Conservation (phyloP, 129 eudicot genomes). For the Artemisia tridentata region DNA sequence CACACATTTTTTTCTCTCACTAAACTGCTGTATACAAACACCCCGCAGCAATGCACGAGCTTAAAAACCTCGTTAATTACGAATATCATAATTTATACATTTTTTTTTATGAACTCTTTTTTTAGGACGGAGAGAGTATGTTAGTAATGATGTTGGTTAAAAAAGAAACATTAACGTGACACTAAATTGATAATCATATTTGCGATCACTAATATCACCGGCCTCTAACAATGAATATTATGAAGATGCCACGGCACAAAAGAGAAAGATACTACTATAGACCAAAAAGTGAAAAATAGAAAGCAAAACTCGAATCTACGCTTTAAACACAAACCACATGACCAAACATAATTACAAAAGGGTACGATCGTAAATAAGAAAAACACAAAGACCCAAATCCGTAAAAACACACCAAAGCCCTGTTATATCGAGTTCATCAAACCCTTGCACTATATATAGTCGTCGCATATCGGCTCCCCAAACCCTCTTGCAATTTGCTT, state of each 20-base stretch:
- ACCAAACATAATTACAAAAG: conserved; percentile 23
- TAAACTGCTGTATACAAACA: too few relatives aligned
- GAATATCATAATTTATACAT: too few relatives aligned
- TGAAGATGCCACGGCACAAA: conserved; percentile 26
- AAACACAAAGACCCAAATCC: neutral
- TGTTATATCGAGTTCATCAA: conserved; percentile 14
- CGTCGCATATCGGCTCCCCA: conserved; percentile 22
- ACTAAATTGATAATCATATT: too few relatives aligned
- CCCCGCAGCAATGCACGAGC: too few relatives aligned
- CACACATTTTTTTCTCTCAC: too few relatives aligned
- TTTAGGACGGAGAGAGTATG: too few relatives aligned
- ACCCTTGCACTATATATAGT: conserved; percentile 33
- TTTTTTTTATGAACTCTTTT: too few relatives aligned
- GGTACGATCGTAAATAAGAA: neutral
- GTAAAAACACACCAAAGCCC: conserved; percentile 21
- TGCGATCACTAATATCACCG: too few relatives aligned
- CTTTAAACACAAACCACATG: conserved; percentile 16
- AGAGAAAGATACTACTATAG: neutral
- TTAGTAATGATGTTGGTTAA: too few relatives aligned
- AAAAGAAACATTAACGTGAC: too few relatives aligned
- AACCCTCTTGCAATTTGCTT: conserved; percentile 38
- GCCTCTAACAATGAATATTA: neutral
- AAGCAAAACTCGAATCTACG: conserved; percentile 11
- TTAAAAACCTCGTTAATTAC: too few relatives aligned
- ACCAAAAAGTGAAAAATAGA: conserved; percentile 24